Conservation (phyloP, 345 rosid genomes). For the Arabis alpina region DNA sequence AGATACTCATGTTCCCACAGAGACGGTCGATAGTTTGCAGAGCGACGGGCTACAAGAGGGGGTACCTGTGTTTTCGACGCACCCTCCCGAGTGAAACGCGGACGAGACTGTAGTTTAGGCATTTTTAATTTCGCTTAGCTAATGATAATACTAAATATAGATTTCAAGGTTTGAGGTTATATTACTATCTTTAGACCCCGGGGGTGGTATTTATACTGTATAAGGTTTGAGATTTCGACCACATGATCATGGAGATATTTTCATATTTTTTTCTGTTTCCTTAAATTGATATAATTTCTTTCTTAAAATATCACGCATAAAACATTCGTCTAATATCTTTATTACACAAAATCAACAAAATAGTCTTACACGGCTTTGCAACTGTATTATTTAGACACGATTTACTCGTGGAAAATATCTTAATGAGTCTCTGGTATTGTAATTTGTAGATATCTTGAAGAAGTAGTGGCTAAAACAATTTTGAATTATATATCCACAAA, state of each 20-base stretch:
- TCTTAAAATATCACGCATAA: too few relatives aligned
- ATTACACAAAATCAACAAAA: too few relatives aligned
- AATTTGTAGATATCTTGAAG: not conserved
- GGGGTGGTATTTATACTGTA: constrained; percentile 22
- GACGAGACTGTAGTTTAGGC: constrained; percentile 9
- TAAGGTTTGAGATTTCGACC: constrained; percentile 19
- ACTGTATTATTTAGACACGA: not conserved
- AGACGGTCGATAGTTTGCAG: constrained; percentile 47
- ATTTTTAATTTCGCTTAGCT: constrained; percentile 12
- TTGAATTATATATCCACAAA: not conserved
- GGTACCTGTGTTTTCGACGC: constrained; percentile 7
- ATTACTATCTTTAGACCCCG: not conserved
- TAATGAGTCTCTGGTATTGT: not conserved
- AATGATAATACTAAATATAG: constrained; percentile 1
- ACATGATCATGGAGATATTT: constrained; percentile 3
- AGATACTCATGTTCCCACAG: constrained; percentile 44
- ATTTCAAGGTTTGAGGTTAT: too few relatives aligned
- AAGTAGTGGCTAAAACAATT: not conserved
- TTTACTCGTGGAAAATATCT: not conserved
- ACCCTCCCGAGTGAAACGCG: not conserved
- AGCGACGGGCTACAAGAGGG: constrained; percentile 29
- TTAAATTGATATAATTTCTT: not conserved
- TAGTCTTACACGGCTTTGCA: too few relatives aligned
- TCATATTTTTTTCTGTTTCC: not conserved
- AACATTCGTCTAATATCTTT: too few relatives aligned